Conservation (phyloP, 2,329 filamentous ascomycete species). For the Meredithiella fracta region DNA sequence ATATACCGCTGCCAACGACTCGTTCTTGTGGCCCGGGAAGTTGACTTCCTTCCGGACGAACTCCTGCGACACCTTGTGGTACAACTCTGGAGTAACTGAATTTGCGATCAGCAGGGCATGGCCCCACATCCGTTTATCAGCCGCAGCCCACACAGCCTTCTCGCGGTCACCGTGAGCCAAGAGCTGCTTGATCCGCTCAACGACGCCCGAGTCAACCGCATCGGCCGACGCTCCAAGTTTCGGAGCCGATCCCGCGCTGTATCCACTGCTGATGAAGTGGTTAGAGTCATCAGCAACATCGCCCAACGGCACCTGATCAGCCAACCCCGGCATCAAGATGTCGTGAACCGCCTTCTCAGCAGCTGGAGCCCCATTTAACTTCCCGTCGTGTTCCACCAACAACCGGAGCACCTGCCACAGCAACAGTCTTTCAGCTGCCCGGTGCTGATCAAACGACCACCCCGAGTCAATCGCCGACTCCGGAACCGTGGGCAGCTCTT, state of each 20-base stretch:
- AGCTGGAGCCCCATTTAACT: constrained; percentile 53
- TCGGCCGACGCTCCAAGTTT: constrained; percentile 34
- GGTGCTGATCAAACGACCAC: constrained; percentile 46
- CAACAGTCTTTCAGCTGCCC: constrained; percentile 61
- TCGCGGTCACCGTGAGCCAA: constrained; percentile 72
- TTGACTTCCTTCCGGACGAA: constrained; percentile 94
- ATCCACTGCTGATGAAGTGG: neutral
- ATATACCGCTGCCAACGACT: constrained; percentile 81
- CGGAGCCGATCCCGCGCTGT: neutral
- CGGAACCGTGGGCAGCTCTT: constrained; percentile 32
- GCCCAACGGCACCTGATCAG: neutral
- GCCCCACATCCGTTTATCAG: constrained; percentile 87
- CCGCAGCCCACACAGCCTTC: constrained; percentile 82
- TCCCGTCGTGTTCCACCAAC: constrained; percentile 74
- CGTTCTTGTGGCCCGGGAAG: constrained; percentile 58
- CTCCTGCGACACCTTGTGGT: constrained; percentile 86
- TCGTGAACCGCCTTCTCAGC: constrained; percentile 61
- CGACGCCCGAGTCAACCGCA: constrained; percentile 47
- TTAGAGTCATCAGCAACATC: neutral
- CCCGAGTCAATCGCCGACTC: constrained; percentile 33
- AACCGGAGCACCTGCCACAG: constrained; percentile 75
- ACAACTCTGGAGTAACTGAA: constrained; percentile 62
- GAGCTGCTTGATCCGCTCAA: constrained; percentile 56
- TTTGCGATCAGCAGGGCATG: constrained; percentile 84
- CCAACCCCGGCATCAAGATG: constrained; percentile 45